Evolutionary conservation across 371 early-diverging fungal species (phyloP), one percentile per base, ranked within the genome.

Genomic region (Parasitella parasitica): DNA sequence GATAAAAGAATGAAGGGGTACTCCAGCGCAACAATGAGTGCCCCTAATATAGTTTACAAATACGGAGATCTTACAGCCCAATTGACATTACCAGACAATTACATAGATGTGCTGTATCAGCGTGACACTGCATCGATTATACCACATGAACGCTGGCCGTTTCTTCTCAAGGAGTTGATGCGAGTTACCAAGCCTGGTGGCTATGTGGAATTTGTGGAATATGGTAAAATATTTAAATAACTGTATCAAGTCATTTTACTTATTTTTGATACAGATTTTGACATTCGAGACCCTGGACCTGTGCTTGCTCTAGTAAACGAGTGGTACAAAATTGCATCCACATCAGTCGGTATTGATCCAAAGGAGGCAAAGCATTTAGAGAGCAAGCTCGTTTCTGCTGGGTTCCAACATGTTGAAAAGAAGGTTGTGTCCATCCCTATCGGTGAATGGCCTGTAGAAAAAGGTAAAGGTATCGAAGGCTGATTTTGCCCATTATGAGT

Each of bases 101-200:
- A 69, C 6, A 72, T 87, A 39, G 85, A 87, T 59, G 73, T 80
- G 54, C 77, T 86, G 11, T 80, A 77, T 63, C 86, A 86, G 64
- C 79, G 88, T 7, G 72, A 78, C 24, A 60, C 84, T n/a, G 43
- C 75, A 6, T 59, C 73, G 0, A 78, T 73, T 32, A 38, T 85
- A 34, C 76, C 78, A 9, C 67, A 66, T 27, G 69, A 74, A 6
- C 63, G 77, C 22, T 87, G 84, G 84, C 37, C 63, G 2, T 51
- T 41, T 6, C 63, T 79, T 7, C 18, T 81, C 18, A 8, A 24
- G 7, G 86, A 85, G 60, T 50, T 80, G 1, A 60, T 68, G n/a
- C 59, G 86, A n/a, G 61, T 85, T 9, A 41, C 69, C 1, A 82
- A 79, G 55, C 84, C 85, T 3, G 83, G 83, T 8, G 85, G 82